Evolutionary conservation across 371 early-diverging fungal species (phyloP), one percentile per base, ranked within the genome.

Genomic region (Actinomucor elegans): DNA sequence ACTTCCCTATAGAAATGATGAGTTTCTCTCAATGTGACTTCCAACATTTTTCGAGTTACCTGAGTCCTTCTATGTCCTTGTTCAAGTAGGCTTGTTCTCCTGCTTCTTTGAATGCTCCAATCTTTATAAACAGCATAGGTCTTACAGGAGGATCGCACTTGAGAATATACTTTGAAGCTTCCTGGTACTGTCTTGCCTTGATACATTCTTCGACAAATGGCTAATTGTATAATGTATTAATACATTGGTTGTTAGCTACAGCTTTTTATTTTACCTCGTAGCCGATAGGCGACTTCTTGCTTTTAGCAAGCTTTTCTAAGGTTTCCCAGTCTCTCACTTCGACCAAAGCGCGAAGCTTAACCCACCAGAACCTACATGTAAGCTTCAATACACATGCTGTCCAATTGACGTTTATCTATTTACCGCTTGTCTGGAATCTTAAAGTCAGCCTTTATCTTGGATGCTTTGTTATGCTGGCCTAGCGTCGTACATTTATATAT

Each of bases 131-230:
- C 24, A 92, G 64, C 45, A 73, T 73, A 1, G 94, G 87, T 6
- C 89, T 71, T 1, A 81, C 73, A 5, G 71, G 66, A 1, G 84
- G 71, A 46, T 92, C 91, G 56, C 93, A 92, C 37, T 79, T 79
- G 5, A 84, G 64, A 34, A 92, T 90, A 57, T 92, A 93, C 60
- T 86, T 86, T 35, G 84, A 77, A 0, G 93, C 92, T 65, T 93
- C 92, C 27, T 81, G 81, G 38, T 80, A 84, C 61, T 91, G 90
- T 61, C 80, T 74, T 15, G 91, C 90, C 49, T 80, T 80, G 28
- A 91, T 81, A 52, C 91, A 92, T 48, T 87, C 91, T 52, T 90
- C 88, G 17, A 89, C 92, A 77, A 93, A 93, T 14, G 94, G 91
- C 60, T 86, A 47, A 15, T 23, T n/a, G 27, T 11, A 21, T 6